Percentiles rank a stretch among this genome's conserved stretches.
These are phyloP conservation scores for Phoma sp. DNA, from an alignment of 2,329 filamentous ascomycete genomes.

Conservation along the genomic window DNA sequence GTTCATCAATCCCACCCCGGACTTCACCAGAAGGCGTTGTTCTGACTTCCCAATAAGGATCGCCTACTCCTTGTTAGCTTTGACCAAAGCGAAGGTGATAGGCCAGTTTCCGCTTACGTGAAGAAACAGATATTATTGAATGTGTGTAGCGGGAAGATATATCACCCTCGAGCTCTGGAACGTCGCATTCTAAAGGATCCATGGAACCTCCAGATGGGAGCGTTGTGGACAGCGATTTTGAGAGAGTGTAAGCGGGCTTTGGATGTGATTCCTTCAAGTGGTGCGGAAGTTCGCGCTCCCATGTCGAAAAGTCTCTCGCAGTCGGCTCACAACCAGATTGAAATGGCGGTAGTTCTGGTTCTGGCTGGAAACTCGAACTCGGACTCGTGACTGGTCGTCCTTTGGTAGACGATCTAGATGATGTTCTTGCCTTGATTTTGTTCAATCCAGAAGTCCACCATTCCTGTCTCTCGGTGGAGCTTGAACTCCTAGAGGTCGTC, in stretches of 20 bases:
- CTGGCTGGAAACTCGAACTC: conserved; percentile 2
- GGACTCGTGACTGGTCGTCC: conserved; percentile 12
- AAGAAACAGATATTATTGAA: conserved; percentile 37
- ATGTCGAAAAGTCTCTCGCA: conserved; percentile 11
- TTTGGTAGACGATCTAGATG: conserved; percentile 9
- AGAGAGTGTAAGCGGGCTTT: conserved; percentile 41
- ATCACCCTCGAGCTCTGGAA: conserved; percentile 41
- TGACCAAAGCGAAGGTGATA: not conserved
- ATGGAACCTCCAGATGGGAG: conserved; percentile 43
- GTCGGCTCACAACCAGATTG: conserved; percentile 13
- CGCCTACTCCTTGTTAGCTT: conserved; percentile 30
- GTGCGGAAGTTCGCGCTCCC: conserved; percentile 12
- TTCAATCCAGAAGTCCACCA: conserved; percentile 44
- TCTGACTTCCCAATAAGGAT: conserved; percentile 33
- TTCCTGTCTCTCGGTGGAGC: conserved; percentile 33
- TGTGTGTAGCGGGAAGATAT: conserved; percentile 37
- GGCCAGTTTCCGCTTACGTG: conserved; percentile 25
- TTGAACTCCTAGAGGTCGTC: conserved; percentile 34
- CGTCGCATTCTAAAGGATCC: conserved; percentile 33
- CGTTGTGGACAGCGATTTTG: conserved; percentile 35
- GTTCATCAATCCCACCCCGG: conserved; percentile 29
- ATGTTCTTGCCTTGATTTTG: conserved; percentile 34
- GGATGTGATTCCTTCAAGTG: conserved; percentile 34
- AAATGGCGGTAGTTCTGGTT: not conserved
- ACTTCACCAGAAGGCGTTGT: conserved; percentile 25